Conservation (phyloP, 805 yeast genomes). For the Yarrowia sp. region DNA sequence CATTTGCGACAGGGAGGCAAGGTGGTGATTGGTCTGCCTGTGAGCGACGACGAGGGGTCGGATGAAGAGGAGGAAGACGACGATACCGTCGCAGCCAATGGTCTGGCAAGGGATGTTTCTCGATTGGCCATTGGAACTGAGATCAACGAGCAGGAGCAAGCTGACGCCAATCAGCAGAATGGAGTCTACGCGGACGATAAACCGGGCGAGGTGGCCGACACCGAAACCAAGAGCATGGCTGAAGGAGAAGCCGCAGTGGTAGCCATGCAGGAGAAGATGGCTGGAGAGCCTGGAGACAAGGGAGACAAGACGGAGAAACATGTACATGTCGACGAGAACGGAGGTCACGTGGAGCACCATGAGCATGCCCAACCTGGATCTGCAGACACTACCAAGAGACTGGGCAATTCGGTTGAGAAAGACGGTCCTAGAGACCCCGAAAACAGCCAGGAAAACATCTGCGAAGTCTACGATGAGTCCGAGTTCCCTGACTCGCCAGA, state of each 20-base stretch:
- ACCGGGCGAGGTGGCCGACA: slow-evolving; percentile 15
- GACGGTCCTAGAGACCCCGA: not conserved
- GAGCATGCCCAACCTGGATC: slow-evolving; percentile 29
- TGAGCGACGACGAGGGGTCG: slow-evolving; percentile 23
- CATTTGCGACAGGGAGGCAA: slow-evolving; percentile 29
- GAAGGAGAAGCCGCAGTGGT: slow-evolving; percentile 20
- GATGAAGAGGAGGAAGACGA: slow-evolving; percentile 15
- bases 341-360: slow-evolving; percentile 32
- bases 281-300: not conserved
- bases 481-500: slow-evolving; percentile 33
- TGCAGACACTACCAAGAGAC: not conserved
- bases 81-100: not conserved
- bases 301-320: not conserved
- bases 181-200: slow-evolving; percentile 2
- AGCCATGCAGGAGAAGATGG: slow-evolving; percentile 27
- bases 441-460: slow-evolving; percentile 7
- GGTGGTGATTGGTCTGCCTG: slow-evolving; percentile 28
- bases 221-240: slow-evolving; percentile 23
- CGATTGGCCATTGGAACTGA: slow-evolving; percentile 17
- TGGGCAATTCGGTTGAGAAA: not conserved
- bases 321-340: not conserved
- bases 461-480: slow-evolving; percentile 26
- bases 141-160: slow-evolving; percentile 29
- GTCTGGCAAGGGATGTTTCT: slow-evolving; percentile 1
- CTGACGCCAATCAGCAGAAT: slow-evolving; percentile 23